Evolutionary conservation across 73 alveolate genomes (phyloP), one percentile per base, ranked within the genome.

Genomic region (Urostyla sp.): DNA sequence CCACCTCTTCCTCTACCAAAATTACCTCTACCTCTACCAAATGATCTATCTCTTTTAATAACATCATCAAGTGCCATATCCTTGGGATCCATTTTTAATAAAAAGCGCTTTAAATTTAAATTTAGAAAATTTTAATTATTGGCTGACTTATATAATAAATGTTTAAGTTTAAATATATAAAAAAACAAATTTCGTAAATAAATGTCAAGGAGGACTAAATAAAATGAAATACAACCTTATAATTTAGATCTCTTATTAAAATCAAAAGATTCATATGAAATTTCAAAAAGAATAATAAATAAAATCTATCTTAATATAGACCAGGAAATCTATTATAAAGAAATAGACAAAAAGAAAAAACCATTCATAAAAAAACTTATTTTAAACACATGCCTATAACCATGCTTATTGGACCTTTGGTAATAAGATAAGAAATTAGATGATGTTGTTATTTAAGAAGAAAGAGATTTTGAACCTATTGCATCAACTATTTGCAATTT

Each of bases 21-120:
- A 16, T 40, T 40, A 40, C 52, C 52, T 40, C 20, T 11, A 13
- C 67, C 67, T 28, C 55, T 45, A 52, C 49, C 49, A 21, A 24
- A 7, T 1, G 21, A 10, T 27, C 40, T 45, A 37, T 69, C 83
- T 27, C 69, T 44, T 55, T 69, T 69, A 54, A 69, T 69, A 21
- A 69, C 72, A 15, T 69, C 83, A 7, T 69, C 83, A 7, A 69
- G 54, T 37, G 66, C 34, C 83, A 69, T 69, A 23, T 69, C 49
- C 69, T 69, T 69, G 3, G 23, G 66, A 59, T 69, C 83, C 83
- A 69, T 69, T 8, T 13, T 50, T 20, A 10, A 37, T 52, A 18
- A 20, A 43, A 16, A 58, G 8, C 20, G 24, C 10, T 63, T 63
- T 40, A 63, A 63, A 8, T 37, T 63, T 21, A 63, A 63, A 63